Percentiles rank a stretch among this genome's conserved stretches.
Conservation (phyloP, 805 yeast genomes). For the Clavispora phyllophila region DNA sequence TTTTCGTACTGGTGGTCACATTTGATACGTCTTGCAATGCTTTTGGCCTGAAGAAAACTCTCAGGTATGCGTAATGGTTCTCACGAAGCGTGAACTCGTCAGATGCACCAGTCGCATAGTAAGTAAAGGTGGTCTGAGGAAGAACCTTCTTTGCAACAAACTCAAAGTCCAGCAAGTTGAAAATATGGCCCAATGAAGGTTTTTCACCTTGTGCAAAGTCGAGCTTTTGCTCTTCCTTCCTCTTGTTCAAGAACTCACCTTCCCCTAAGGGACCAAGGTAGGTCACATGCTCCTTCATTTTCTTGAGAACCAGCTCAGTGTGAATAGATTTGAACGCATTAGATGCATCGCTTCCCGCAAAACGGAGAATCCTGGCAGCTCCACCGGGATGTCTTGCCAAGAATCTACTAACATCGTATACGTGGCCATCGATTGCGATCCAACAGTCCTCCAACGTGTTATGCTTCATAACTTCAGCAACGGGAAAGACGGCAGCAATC, state of each 20-base stretch:
- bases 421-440: constrained; percentile 5
- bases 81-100: constrained; percentile 5
- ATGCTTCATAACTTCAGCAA: constrained; percentile 3
- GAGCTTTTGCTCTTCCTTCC: neutral
- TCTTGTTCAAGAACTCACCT: constrained; percentile 1
- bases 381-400: constrained; percentile 4
- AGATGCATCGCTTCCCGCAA: constrained; percentile 3
- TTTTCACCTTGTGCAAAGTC: neutral
- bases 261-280: constrained; percentile 4
- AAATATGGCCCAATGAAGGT: constrained; percentile 3
- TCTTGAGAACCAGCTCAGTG: constrained; percentile 2
- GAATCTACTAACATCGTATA: constrained; percentile 4
- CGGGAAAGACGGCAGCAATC: constrained; percentile 1
- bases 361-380: constrained; percentile 2
- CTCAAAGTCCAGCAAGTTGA: constrained; percentile 6
- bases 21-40: neutral
- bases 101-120: constrained; percentile 3
- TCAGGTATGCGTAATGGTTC: constrained; percentile 4
- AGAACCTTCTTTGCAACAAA: constrained; percentile 4
- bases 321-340: neutral
- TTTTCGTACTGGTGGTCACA: constrained; percentile 1
- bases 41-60: constrained; percentile 4
- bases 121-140: constrained; percentile 2
- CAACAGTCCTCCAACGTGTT: constrained; percentile 3
- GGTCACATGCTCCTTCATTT: constrained; percentile 2